phyloP scores from a whole-genome alignment of 2,329 filamentous ascomycete genomes.

The Coniochaeta prunicola region DNA sequence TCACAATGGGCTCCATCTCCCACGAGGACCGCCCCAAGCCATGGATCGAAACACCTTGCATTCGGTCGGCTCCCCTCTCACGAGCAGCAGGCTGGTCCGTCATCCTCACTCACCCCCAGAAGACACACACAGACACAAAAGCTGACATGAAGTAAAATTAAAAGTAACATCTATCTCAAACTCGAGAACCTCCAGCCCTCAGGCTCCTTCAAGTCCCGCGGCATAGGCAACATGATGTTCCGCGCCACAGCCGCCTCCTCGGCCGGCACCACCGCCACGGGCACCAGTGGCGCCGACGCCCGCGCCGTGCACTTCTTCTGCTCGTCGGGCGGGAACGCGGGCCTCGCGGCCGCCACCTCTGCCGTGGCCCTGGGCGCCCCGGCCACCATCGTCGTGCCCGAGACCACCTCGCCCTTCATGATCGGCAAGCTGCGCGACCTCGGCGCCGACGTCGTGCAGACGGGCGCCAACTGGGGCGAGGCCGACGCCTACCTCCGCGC shows the following conservation, averaged over 20 bases:
- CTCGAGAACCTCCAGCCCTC: slow-evolving; percentile 76
- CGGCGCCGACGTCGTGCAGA: slow-evolving; percentile 58
- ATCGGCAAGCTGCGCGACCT: slow-evolving; percentile 57
- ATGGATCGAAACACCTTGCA: slow-evolving; percentile 62
- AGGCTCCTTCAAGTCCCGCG: slow-evolving; percentile 77
- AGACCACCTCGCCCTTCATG: slow-evolving; percentile 58
- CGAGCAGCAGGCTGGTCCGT: slow-evolving; percentile 60
- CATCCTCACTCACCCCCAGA: not conserved
- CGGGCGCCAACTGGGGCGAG: slow-evolving; percentile 60
- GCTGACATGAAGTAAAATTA: not conserved
- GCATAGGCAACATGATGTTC: slow-evolving; percentile 65
- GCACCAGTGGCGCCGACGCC: slow-evolving; percentile 22
- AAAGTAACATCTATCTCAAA: slow-evolving; percentile 70
- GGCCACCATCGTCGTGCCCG: slow-evolving; percentile 66
- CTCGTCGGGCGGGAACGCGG: slow-evolving; percentile 72
- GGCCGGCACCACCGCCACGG: slow-evolving; percentile 21
- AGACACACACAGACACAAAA: not conserved
- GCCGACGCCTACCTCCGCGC: slow-evolving; percentile 59
- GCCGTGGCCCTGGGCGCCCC: slow-evolving; percentile 52
- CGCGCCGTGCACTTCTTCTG: slow-evolving; percentile 58
- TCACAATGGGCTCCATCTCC: slow-evolving; percentile 20
- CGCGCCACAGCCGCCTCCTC: slow-evolving; percentile 25
- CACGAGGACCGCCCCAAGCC: slow-evolving; percentile 27
- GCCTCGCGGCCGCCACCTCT: slow-evolving; percentile 69
- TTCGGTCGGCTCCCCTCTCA: slow-evolving; percentile 58